Percentiles rank a stretch among this genome's conserved stretches.
Evolutionary conservation across 805 yeast species (phyloP).

Genomic region (Komagataella pseudopastoris): DNA sequence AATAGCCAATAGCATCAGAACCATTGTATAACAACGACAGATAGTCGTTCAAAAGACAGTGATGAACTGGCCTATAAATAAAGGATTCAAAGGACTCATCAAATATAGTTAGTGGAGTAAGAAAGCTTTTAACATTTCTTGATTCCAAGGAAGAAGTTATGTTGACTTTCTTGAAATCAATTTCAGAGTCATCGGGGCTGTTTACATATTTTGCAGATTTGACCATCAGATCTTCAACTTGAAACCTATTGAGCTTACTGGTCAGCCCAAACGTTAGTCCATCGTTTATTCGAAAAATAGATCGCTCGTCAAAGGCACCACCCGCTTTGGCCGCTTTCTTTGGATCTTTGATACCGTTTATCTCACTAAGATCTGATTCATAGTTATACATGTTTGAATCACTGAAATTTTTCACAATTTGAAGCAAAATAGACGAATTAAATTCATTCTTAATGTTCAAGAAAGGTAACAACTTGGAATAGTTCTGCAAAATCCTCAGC

Average conservation of each 20-base stretch:
- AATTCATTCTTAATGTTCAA: conserved; percentile 17
- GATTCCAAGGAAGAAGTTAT: conserved; percentile 16
- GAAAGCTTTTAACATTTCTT: conserved; percentile 14
- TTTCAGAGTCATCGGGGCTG: conserved; percentile 16
- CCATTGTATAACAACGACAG: conserved; percentile 17
- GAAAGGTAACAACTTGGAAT: conserved; percentile 18
- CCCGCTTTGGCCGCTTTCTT: conserved; percentile 5
- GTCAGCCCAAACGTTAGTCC: conserved; percentile 28
- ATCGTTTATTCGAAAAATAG: conserved; percentile 22
- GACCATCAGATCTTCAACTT: conserved; percentile 18
- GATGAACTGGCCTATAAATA: conserved; percentile 21
- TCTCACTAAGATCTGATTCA: conserved; percentile 4
- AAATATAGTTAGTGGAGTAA: conserved; percentile 13
- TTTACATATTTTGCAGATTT: conserved; percentile 21
- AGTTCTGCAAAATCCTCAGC: conserved; percentile 17
- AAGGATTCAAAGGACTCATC: conserved; percentile 21
- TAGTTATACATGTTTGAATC: conserved; percentile 9
- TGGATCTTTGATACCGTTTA: conserved; percentile 2
- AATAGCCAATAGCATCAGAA: conserved; percentile 16
- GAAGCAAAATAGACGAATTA: conserved; percentile 17
- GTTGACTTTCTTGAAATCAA: not conserved
- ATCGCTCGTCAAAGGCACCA: conserved; percentile 9
- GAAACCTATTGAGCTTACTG: conserved; percentile 20
- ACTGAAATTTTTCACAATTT: conserved; percentile 18
- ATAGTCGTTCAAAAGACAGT: conserved; percentile 28